A percentile compares a stretch with the other conserved stretches of the same genome.
Evolutionary conservation across 805 yeast genomes (phyloP).

Genomic region (Gaillardinia entomophila): DNA sequence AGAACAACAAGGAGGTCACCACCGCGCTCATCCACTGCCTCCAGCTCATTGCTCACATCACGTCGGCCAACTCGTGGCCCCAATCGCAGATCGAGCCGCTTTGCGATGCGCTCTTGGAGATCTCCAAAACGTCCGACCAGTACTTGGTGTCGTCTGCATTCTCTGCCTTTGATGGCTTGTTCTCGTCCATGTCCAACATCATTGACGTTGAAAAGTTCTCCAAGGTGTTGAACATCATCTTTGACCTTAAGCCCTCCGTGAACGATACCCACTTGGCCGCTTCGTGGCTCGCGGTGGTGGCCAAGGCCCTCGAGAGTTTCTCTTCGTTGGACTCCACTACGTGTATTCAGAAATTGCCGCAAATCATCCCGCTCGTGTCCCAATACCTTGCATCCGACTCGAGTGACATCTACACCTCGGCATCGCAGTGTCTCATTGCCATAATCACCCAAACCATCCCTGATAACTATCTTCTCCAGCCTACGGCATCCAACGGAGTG

Average conservation of each 20-base stretch:
- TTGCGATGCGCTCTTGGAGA: slow-evolving; percentile 69
- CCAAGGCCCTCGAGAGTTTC: slow-evolving; percentile 59
- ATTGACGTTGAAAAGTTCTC: slow-evolving; percentile 60
- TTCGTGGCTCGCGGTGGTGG: slow-evolving; percentile 91
- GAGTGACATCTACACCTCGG: slow-evolving; percentile 62
- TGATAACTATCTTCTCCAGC: slow-evolving; percentile 50
- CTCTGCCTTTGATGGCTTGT: slow-evolving; percentile 75
- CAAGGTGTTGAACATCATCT: slow-evolving; percentile 61
- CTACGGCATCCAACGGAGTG: slow-evolving; percentile 34
- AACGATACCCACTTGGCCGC: slow-evolving; percentile 85
- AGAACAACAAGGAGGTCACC: slow-evolving; percentile 43
- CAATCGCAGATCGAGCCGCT: slow-evolving; percentile 57
- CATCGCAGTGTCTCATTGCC: slow-evolving; percentile 84
- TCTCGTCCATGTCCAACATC: slow-evolving; percentile 55
- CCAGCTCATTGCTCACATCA: slow-evolving; percentile 67
- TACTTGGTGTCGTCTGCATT: slow-evolving; percentile 78
- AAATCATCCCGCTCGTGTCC: slow-evolving; percentile 41
- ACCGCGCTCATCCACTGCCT: slow-evolving; percentile 66
- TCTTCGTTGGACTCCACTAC: slow-evolving; percentile 28
- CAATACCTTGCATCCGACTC: slow-evolving; percentile 65
- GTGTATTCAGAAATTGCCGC: slow-evolving; percentile 53
- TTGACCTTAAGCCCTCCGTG: slow-evolving; percentile 73
- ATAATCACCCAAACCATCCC: slow-evolving; percentile 63
- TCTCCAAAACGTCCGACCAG: slow-evolving; percentile 81
- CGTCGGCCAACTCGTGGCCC: slow-evolving; percentile 83